Evolutionary conservation across 1,284 basidiomycete genomes (phyloP), one percentile per base, ranked within the genome.

Genomic region (Golubevia pallescens): DNA sequence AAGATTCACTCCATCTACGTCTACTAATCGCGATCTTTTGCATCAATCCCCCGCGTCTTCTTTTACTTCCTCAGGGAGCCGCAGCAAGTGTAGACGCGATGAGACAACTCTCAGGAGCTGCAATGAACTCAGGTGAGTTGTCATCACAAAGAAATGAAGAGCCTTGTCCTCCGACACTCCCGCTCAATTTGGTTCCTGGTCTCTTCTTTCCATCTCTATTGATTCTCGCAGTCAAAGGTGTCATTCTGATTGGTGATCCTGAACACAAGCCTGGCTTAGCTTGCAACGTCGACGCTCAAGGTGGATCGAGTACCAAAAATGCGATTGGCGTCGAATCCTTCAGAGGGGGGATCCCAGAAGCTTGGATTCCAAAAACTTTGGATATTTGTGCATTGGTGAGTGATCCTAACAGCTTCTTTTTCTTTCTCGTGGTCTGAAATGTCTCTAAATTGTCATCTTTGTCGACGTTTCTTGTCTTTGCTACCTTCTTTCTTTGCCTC

Each of bases 161-260:
- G 42, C 16, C 16, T 48, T 10, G 16, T 28, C 28, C 42, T 16
- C 42, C 16, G 42, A 48, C 42, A 16, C 42, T 16, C 42, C 42
- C 28, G 28, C 28, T 28, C 28, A 28, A 28, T 28, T 28, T 28
- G 10, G 8, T 16, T 13, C 42, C 16, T 16, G 8, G 10, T 13
- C 42, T 48, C 16, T 16, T 48, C 16, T 28, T 16, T 16, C 16
- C 16, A 13, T 48, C 42, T 48, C 42, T 16, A 13, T 48, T 16
- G 42, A 48, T 72, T 42, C 34, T 73, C 51, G 79, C 81, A 20
- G 77, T 85, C 70, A 77, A 78, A 61, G 84, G 70, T 60, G 84
- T 86, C 19, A 69, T 86, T 53, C 66, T 84, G 13, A 72, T 85
- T 24, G 84, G 84, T 38, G 71, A 85, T 71, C 83, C 84, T 4